Conservation (phyloP, 306 rosid genomes). For the Datisca glomerata region DNA sequence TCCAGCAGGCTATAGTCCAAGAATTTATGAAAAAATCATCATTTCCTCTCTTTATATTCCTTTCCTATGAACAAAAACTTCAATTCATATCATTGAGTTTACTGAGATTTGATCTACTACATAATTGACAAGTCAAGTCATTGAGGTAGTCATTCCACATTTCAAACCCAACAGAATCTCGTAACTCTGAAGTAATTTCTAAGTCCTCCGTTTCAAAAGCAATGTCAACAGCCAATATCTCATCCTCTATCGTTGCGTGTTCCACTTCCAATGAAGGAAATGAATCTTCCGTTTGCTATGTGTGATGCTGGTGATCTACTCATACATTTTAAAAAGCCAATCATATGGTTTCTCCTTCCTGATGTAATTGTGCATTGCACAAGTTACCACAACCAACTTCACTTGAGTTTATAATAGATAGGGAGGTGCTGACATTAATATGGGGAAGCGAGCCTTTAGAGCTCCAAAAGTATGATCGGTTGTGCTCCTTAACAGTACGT, state of each 20-base stretch:
- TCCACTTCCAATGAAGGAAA: slow-evolving; percentile 29
- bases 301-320: slow-evolving; percentile 24
- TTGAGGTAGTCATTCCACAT: slow-evolving; percentile 65
- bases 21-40: neutral
- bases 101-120: no score
- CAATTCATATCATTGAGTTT: no score
- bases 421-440: slow-evolving; percentile 62
- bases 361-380: slow-evolving; percentile 77
- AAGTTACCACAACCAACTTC: slow-evolving; percentile 71
- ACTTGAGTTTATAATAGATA: slow-evolving; percentile 87
- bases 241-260: slow-evolving; percentile 15
- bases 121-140: slow-evolving; percentile 30
- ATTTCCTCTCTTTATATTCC: slow-evolving; percentile 15
- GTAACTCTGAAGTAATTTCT: slow-evolving; percentile 29
- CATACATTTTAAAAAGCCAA: slow-evolving; percentile 55
- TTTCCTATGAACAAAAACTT: slow-evolving; percentile 27
- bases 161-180: slow-evolving; percentile 57
- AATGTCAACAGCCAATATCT: slow-evolving; percentile 24
- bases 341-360: slow-evolving; percentile 66
- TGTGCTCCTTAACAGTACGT: slow-evolving; percentile 45
- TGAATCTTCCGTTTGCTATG: slow-evolving; percentile 32
- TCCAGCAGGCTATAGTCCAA: no score
- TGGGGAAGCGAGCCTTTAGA: slow-evolving; percentile 71
- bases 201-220: slow-evolving; percentile 35
- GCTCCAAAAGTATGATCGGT: slow-evolving; percentile 45